Base-by-base conservation (phyloP, 495 filamentous ascomycete genomes). In the Thozetella sp. region DNA sequence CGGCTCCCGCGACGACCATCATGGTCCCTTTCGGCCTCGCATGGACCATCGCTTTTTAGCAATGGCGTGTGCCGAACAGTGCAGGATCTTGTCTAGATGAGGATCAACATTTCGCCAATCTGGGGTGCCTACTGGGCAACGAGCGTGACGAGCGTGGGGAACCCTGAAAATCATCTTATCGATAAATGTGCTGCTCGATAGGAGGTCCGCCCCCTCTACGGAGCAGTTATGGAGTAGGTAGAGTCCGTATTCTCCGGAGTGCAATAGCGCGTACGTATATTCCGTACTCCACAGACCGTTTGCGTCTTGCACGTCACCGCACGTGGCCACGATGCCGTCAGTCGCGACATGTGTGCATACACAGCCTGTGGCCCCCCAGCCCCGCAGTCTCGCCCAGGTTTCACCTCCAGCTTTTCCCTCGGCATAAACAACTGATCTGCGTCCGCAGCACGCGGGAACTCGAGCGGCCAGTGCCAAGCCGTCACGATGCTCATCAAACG, bases 401-500 rank as follows among this genome's bases (percentile, higher is more conserved):
- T 48, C 43, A 48, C 12, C 43, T 48, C 43, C 43, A 48, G 43
- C 9, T 20, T 48, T 20, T 48, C 43, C 30, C 30, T 11, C 43
- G 43, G 43, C 43, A 48, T 48, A 48, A 48, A 13, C 11, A 10
- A 3, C 20, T 10, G 43, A 48, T 48, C 43, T 10, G 9, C 43
- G 43, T 20, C 43, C 43, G 43, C 43, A 48, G 6, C 43, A 48
- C 43, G n/a, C 43, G n/a, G 43, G 43, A 4, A 48, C 12, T 4
- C 30, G 30, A n/a, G n/a, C n/a, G n/a, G n/a, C n/a, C 9, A 48
- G 43, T 19, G 43, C 43, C 43, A 48, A 48, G 43, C 43, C 43
- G 43, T 48, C 43, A 48, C n/a, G 43, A 20, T 48, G 43, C 10
- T 10, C 43, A 48, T 48, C 43, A 48, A 48, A 48, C 43, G n/a